phyloP scores from a whole-genome alignment of 257 asterid genomes.

The Solanum medicagineum region DNA sequence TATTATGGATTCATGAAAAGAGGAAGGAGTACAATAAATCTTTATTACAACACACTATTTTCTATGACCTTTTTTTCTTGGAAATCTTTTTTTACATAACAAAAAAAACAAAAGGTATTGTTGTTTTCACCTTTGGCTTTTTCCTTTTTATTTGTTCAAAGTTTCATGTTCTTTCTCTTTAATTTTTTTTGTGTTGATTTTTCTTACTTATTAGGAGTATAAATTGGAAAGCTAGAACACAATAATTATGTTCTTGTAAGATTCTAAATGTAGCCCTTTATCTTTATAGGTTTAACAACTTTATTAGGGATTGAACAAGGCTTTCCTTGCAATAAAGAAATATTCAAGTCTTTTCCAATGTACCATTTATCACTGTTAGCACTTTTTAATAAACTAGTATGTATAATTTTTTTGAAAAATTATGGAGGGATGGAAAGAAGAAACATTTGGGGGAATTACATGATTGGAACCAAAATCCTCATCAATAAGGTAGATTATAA shows the following conservation, averaged over 20 bases:
- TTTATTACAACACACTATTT: background rate
- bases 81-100: slow-evolving; percentile 4
- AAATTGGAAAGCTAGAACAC: background rate
- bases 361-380: no score
- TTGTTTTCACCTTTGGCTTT: slow-evolving; percentile 16
- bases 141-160: slow-evolving; percentile 8
- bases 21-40: background rate
- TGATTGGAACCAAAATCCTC: no score
- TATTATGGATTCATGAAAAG: background rate
- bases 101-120: slow-evolving; percentile 27
- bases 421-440: no score
- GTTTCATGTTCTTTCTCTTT: background rate
- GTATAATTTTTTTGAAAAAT: no score
- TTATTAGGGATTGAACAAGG: background rate
- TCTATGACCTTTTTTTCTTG: background rate
- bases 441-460: no score
- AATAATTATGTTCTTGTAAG: background rate
- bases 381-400: background rate
- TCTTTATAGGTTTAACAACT: background rate
- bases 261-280: background rate
- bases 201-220: background rate
- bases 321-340: background rate
- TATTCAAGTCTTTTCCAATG: background rate
- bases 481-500: no score
- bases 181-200: background rate